A percentile compares a stretch with the other conserved stretches of the same genome.
phyloP scores from a whole-genome alignment of 345 rosid genomes.

The Psidium friedrichsthalianum region DNA sequence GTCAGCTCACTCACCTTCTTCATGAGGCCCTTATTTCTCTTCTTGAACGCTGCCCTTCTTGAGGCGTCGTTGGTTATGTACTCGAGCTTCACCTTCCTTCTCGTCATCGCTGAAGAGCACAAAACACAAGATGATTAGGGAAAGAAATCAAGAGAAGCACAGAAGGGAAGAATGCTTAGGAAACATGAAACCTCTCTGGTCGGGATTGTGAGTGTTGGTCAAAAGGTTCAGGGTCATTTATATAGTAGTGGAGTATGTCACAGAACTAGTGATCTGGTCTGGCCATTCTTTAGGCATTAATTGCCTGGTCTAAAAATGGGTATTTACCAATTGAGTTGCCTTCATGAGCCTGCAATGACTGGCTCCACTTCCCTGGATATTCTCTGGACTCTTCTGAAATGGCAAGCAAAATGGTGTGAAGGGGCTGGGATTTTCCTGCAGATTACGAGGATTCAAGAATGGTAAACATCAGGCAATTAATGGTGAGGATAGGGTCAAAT shows the following conservation, averaged over 20 bases:
- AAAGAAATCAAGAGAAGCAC: background rate
- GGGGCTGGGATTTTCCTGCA: background rate
- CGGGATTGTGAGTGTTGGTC: background rate
- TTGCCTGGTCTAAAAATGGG: background rate
- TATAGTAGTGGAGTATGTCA: background rate
- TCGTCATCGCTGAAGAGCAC: constrained; percentile 25
- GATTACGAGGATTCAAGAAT: background rate
- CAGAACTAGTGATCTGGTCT: background rate
- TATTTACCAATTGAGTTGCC: background rate
- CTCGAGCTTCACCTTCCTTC: constrained; percentile 44
- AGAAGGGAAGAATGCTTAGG: background rate
- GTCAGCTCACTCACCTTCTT: constrained; percentile 58
- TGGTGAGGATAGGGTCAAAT: background rate
- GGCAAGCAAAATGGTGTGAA: background rate
- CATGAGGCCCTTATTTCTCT: constrained; percentile 47
- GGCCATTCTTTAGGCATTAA: background rate
- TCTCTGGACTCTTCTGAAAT: background rate
- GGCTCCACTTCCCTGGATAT: background rate
- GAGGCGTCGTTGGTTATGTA: constrained; percentile 33
- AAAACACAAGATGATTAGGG: background rate
- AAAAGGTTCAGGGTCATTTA: background rate
- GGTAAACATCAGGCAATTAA: background rate
- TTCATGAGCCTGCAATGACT: background rate
- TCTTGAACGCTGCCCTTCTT: constrained; percentile 52
- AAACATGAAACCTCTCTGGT: background rate